Base-by-base conservation (phyloP, 805 yeast species). In the Hanseniaspora osmophila region DNA sequence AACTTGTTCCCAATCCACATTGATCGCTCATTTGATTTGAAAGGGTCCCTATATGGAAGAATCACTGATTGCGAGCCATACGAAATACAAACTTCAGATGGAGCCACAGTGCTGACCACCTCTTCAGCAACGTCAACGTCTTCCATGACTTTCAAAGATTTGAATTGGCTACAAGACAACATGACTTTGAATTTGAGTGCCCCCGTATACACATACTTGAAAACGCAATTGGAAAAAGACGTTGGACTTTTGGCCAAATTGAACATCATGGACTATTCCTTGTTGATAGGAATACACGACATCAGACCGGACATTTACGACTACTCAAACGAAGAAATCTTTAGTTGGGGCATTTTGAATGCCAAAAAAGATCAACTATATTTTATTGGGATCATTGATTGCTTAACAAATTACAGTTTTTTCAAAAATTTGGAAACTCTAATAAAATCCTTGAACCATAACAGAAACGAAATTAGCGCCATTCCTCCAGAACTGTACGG, bases 241-340 rank as follows among this genome's bases (percentile, higher is more conserved):
- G 92, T 86, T 16, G 62, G 67, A 46, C 69, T 92, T 18, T 68
- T 92, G 40, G 72, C 85, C 49, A 70, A 73, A 47, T 67, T 86
- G 51, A 86, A 87, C 54, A 88, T 85, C 33, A 92, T 92, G 99
- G 99, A 92, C 61, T 92, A 94, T 62, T 87, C 96, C 0, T 68
- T 92, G 49, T 66, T 92, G 42, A 64, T 94, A 40, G 99, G 98
- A 0, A 72, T 88, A 30, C 96, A 86, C 58, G 92, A 88, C 58
- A 32, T 38, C 12, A 30, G 29, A 15, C 10, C 35, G 9, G 37
- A 33, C 6, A 9, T 10, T 7, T 33, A 66, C 81, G 49, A 68
- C 69, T n/a, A n/a, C n/a, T n/a, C n/a, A n/a, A n/a, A n/a, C n/a
- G n/a, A n/a, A n/a, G n/a, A n/a, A n/a, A n/a, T n/a, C n/a, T n/a